Conservation (phyloP, 2,329 filamentous ascomycete species). For the Golovinomyces cichoracearum region DNA sequence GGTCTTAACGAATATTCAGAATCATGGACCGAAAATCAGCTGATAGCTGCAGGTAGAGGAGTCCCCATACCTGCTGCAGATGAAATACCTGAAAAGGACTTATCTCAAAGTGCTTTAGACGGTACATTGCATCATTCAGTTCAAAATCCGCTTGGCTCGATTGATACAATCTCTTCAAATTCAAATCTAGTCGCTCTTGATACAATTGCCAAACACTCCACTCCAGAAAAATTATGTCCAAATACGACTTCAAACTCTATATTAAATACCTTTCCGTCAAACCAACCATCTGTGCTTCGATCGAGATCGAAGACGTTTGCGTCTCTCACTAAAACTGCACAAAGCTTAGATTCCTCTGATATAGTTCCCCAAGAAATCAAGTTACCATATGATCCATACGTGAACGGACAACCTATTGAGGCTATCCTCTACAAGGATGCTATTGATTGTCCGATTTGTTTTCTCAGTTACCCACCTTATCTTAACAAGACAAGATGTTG, state of each 20-base stretch:
- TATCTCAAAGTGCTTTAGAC: constrained; percentile 20
- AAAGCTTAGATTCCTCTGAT: constrained; percentile 46
- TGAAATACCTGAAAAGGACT: constrained; percentile 46
- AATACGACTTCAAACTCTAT: constrained; percentile 25
- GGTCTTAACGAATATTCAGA: constrained; percentile 72
- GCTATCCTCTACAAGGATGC: constrained; percentile 84
- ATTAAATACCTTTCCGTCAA: constrained; percentile 22
- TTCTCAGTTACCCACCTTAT: constrained; percentile 82
- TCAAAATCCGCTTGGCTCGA: neutral
- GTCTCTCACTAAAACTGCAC: constrained; percentile 47
- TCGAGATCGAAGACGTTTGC: constrained; percentile 73
- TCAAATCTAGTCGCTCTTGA: constrained; percentile 63
- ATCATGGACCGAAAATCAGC: constrained; percentile 79
- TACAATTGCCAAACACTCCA: constrained; percentile 27
- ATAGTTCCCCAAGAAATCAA: constrained; percentile 52
- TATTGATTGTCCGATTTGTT: constrained; percentile 82
- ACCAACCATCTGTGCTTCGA: constrained; percentile 37
- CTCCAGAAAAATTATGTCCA: constrained; percentile 35
- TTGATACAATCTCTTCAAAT: constrained; percentile 36
- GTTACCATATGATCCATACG: constrained; percentile 56
- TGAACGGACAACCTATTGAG: constrained; percentile 85
- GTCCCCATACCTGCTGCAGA: constrained; percentile 64
- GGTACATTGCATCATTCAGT: neutral
- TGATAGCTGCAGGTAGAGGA: constrained; percentile 71
- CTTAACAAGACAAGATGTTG: constrained; percentile 87